phyloP scores from a whole-genome alignment of 192 early-diverging fungal genomes.

The Coemansia sp. region DNA sequence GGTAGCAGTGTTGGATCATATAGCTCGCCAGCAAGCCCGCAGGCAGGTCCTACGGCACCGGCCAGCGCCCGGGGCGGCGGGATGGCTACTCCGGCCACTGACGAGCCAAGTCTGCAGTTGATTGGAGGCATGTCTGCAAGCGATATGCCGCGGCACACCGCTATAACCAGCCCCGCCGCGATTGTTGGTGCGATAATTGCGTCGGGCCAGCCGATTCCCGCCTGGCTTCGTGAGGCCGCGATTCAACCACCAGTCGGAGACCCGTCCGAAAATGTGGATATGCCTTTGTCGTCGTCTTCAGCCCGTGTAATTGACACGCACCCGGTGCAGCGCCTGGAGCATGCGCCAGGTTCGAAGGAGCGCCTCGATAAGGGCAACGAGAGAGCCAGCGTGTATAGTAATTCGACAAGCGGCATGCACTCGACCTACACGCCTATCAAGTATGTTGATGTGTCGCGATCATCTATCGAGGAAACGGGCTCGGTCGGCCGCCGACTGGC shows the following conservation, averaged over 20 bases:
- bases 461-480: slow-evolving; percentile 4
- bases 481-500: neutral
- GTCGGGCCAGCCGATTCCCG: slow-evolving; percentile 41
- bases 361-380: neutral
- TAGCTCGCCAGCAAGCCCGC: neutral
- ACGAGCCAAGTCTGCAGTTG: neutral
- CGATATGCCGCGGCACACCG: neutral
- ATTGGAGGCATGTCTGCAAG: neutral
- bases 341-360: neutral
- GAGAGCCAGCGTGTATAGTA: slow-evolving; percentile 9
- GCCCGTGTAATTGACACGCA: neutral
- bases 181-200: slow-evolving; percentile 39
- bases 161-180: slow-evolving; percentile 25
- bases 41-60: neutral
- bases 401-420: slow-evolving; percentile 14
- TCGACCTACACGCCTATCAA: slow-evolving; percentile 15
- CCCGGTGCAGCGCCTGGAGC: neutral
- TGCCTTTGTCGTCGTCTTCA: too few relatives aligned
- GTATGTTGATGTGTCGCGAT: slow-evolving; percentile 13
- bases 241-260: neutral
- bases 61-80: neutral
- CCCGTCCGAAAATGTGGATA: too few relatives aligned
- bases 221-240: slow-evolving; percentile 37
- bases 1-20: slow-evolving; percentile 15
- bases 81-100: neutral